A percentile compares a stretch with the other conserved stretches of the same genome.
Conservation (phyloP, 305 asterid species). For the Solanum hybrid region DNA sequence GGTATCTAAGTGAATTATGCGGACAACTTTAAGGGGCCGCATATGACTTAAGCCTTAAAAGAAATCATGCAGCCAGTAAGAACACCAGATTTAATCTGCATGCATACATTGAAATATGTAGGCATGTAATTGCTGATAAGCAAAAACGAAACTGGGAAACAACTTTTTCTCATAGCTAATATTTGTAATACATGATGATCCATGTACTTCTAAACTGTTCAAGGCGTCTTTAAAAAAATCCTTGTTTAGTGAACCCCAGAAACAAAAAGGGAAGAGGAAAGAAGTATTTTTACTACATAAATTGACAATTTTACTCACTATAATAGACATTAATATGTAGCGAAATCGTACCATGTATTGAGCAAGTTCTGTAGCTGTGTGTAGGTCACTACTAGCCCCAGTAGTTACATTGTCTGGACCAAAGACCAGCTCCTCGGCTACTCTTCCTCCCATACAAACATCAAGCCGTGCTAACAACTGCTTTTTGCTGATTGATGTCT, state of each 20-base stretch:
- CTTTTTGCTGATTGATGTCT: slow-evolving; percentile 86
- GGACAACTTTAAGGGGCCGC: background rate
- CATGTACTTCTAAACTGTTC: background rate
- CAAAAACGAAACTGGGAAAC: background rate
- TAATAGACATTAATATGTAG: background rate
- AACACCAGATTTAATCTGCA: background rate
- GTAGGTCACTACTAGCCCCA: slow-evolving; percentile 89
- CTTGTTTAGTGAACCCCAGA: background rate
- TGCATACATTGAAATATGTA: background rate
- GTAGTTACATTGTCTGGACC: slow-evolving; percentile 81
- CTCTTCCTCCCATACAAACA: slow-evolving; percentile 99
- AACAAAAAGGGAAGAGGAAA: background rate
- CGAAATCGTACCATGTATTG: slow-evolving; percentile 60
- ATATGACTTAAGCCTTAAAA: background rate
- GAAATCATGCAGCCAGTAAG: background rate
- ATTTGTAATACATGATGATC: background rate
- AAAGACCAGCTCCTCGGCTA: slow-evolving; percentile 89
- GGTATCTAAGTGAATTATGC: background rate
- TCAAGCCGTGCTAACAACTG: slow-evolving; percentile 92
- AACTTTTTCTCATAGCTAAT: background rate
- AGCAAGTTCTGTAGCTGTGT: slow-evolving; percentile 90
- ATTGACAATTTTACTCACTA: background rate
- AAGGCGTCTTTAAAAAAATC: background rate
- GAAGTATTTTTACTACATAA: background rate
- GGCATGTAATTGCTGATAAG: background rate